A percentile compares a stretch with the other conserved stretches of the same genome.
These are phyloP conservation scores for Selaginella moellendorffii DNA, from an alignment of 75 land plant genomes.

Conservation along the genomic window DNA sequence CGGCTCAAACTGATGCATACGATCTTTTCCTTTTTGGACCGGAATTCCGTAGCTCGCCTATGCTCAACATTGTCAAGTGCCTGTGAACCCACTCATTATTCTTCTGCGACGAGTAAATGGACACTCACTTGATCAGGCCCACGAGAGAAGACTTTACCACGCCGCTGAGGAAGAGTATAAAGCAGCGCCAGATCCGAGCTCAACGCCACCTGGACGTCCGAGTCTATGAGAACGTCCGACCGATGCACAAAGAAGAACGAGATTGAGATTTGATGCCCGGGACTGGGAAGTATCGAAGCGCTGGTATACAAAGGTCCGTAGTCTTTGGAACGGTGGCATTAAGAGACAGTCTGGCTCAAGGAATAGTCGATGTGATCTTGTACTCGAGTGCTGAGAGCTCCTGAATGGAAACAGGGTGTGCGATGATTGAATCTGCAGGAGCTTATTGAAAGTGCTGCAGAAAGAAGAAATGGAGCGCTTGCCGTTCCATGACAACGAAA, in stretches of 20 bases:
- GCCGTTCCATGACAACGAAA: slow-evolving; percentile 12
- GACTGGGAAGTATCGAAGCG: slow-evolving; percentile 8
- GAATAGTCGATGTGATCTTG: neutral
- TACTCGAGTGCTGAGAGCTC: neutral
- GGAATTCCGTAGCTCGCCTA: neutral
- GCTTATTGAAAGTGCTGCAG: slow-evolving; percentile 17
- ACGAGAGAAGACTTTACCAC: slow-evolving; percentile 12
- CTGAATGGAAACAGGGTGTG: neutral
- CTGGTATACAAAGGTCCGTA: slow-evolving; percentile 23
- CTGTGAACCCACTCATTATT: slow-evolving; percentile 9
- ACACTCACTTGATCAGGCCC: slow-evolving; percentile 18
- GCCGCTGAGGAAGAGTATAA: slow-evolving; percentile 13
- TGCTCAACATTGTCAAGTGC: neutral
- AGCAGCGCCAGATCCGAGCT: neutral
- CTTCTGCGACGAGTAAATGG: slow-evolving; percentile 11
- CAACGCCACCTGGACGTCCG: neutral
- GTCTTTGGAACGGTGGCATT: slow-evolving; percentile 15
- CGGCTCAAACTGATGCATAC: neutral
- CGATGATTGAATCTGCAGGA: slow-evolving; percentile 16
- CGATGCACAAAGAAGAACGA: neutral
- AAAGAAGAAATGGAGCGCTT: slow-evolving; percentile 15
- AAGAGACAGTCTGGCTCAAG: neutral
- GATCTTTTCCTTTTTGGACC: no score
- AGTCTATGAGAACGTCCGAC: slow-evolving; percentile 4
- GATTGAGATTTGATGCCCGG: neutral